Percentiles rank a stretch among this genome's conserved stretches.
Evolutionary conservation across 129 eudicot genomes (phyloP).

Genomic region (Lactuca sativa): DNA sequence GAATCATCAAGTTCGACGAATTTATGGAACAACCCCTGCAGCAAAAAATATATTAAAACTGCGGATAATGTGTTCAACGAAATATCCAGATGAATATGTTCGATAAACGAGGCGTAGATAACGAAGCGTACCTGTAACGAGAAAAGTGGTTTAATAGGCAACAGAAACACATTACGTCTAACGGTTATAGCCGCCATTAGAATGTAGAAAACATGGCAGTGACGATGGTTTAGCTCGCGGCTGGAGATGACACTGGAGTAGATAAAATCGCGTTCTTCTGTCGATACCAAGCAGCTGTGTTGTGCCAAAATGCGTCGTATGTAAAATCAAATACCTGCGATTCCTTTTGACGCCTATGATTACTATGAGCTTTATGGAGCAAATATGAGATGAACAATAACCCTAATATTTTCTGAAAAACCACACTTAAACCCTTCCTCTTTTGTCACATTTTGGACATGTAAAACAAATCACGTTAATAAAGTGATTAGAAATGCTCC

Average conservation of each 20-base stretch:
- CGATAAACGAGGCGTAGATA: not conserved
- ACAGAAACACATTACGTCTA: slow-evolving; percentile 29
- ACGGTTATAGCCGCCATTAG: slow-evolving; percentile 32
- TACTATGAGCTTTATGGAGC: not conserved
- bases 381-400: not conserved
- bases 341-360: not conserved
- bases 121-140: slow-evolving; percentile 34
- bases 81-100: slow-evolving; percentile 22
- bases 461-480: too few relatives aligned
- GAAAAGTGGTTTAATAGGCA: slow-evolving; percentile 40
- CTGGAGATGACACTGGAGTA: slow-evolving; percentile 1
- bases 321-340: not conserved
- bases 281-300: not conserved
- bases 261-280: slow-evolving; percentile 3
- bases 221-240: not conserved
- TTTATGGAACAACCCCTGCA: slow-evolving; percentile 36
- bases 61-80: slow-evolving; percentile 33
- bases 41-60: not conserved
- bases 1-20: slow-evolving; percentile 23
- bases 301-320: not conserved
- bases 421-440: not conserved
- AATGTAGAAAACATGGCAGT: not conserved
- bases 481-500: too few relatives aligned
- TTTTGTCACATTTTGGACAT: not conserved
- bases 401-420: not conserved